These are phyloP conservation scores for Plasmodium adleri DNA, from an alignment of 169 alveolate genomes.

Conservation along the genomic window DNA sequence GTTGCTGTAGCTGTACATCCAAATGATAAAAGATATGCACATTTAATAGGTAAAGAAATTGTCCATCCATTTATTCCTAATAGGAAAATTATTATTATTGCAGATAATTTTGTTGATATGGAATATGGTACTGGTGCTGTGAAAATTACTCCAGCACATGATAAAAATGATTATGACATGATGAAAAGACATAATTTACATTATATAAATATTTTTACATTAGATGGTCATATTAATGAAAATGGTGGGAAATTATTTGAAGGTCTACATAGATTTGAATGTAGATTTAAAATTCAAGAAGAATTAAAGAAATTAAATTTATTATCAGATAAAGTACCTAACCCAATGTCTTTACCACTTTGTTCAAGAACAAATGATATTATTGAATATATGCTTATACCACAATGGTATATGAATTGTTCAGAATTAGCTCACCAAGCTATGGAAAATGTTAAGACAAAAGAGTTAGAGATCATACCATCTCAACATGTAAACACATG, in stretches of 20 bases:
- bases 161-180: constrained; percentile 98
- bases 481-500: constrained; percentile 94
- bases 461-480: constrained; percentile 96
- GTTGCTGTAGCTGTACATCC: constrained; percentile 99
- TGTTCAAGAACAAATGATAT: constrained; percentile 99
- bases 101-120: constrained; percentile 97
- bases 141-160: constrained; percentile 99
- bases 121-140: constrained; percentile 99
- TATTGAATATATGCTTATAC: constrained; percentile 98
- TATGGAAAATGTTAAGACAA: constrained; percentile 92
- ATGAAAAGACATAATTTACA: constrained; percentile 95
- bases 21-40: constrained; percentile 93
- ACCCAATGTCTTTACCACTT: constrained; percentile 96
- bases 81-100: constrained; percentile 94
- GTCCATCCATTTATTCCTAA: constrained; percentile 98
- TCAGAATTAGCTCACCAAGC: constrained; percentile 95
- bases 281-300: constrained; percentile 94
- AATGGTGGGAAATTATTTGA: constrained; percentile 95
- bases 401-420: constrained; percentile 99
- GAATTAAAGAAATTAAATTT: constrained; percentile 93
- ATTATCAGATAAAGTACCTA: constrained; percentile 89
- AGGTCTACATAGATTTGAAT: constrained; percentile 97
- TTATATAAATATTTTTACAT: constrained; percentile 94
- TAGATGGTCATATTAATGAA: constrained; percentile 96
- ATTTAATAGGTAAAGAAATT: constrained; percentile 96